These are phyloP conservation scores for Porpolomopsis calyptriformis DNA, from an alignment of 768 basidiomycete species.

Conservation along the genomic window DNA sequence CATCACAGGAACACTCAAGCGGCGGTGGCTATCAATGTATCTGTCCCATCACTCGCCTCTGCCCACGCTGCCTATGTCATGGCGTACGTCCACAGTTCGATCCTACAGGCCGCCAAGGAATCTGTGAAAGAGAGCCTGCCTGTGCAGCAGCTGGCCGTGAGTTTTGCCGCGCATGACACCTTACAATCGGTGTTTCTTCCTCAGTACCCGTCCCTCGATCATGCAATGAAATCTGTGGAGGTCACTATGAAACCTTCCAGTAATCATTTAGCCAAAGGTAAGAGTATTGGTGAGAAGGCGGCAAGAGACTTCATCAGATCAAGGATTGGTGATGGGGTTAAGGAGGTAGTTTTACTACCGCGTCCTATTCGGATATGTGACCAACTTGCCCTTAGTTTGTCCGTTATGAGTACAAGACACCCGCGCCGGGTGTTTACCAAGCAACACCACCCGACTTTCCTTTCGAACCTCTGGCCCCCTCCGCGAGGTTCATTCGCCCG, in stretches of 20 bases:
- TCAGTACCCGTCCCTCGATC: slow-evolving; percentile 2
- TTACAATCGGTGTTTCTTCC: slow-evolving; percentile 2
- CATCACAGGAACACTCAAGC: slow-evolving; percentile 2
- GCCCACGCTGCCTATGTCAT: slow-evolving; percentile 2
- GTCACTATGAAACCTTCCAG: not conserved
- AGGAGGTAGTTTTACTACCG: not conserved
- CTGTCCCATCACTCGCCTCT: slow-evolving; percentile 1
- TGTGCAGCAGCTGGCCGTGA: slow-evolving; percentile 5
- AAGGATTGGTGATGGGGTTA: slow-evolving; percentile 3
- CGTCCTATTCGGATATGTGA: not conserved
- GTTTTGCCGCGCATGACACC: slow-evolving; percentile 3
- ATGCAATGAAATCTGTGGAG: slow-evolving; percentile 1
- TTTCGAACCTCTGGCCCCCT: slow-evolving; percentile 2
- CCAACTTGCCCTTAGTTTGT: not conserved
- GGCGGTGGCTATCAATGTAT: slow-evolving; percentile 2
- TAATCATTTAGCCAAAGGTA: not conserved
- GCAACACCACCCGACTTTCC: slow-evolving; percentile 5
- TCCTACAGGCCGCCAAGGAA: not conserved
- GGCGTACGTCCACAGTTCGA: slow-evolving; percentile 4
- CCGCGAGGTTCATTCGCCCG: not conserved
- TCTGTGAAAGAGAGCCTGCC: slow-evolving; percentile 1
- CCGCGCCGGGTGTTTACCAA: slow-evolving; percentile 1
- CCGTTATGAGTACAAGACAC: slow-evolving; percentile 3
- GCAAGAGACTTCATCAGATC: not conserved
- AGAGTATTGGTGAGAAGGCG: not conserved